These are phyloP conservation scores for Favolaschia claudopus DNA, from an alignment of 768 basidiomycete genomes.

Conservation along the genomic window DNA sequence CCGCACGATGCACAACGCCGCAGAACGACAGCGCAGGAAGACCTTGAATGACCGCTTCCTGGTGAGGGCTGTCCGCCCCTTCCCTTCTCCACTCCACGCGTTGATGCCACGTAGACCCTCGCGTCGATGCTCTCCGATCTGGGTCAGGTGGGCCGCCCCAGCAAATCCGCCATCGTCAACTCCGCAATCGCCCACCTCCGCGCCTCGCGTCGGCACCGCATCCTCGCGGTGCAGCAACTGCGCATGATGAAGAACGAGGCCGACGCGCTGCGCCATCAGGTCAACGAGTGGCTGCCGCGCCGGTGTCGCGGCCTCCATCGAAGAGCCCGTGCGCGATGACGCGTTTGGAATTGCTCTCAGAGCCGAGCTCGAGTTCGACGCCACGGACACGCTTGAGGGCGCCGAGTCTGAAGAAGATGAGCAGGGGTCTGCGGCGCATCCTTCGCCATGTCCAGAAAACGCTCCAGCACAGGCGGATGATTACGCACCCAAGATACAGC, in stretches of 20 bases:
- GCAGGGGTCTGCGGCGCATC: too few species aligned
- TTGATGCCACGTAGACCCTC: constrained; percentile 73
- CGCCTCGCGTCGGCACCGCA: constrained; percentile 80
- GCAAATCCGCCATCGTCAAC: constrained; percentile 97
- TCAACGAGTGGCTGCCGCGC: constrained; percentile 92
- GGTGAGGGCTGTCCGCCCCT: constrained; percentile 4
- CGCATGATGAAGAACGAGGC: constrained; percentile 81
- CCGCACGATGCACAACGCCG: constrained; percentile 81
- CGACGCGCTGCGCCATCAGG: constrained; percentile 86
- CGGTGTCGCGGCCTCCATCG: constrained; percentile 71
- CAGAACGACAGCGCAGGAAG: constrained; percentile 78
- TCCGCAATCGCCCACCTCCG: constrained; percentile 91
- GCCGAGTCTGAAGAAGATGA: constrained; percentile 66
- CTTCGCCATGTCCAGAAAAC: too few species aligned
- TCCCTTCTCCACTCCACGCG: not conserved
- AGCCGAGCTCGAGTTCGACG: constrained; percentile 75
- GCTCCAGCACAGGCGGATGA: too few species aligned
- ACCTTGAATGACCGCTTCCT: constrained; percentile 78
- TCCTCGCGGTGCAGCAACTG: constrained; percentile 83
- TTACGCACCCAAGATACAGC: too few species aligned
- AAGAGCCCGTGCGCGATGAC: constrained; percentile 77
- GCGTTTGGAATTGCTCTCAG: constrained; percentile 74
- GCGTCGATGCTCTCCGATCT: constrained; percentile 92
- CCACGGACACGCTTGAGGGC: constrained; percentile 44
- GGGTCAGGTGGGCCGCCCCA: constrained; percentile 89